phyloP scores from a whole-genome alignment of 1,139 yeast species.

The Geotrichum histeridarum region DNA sequence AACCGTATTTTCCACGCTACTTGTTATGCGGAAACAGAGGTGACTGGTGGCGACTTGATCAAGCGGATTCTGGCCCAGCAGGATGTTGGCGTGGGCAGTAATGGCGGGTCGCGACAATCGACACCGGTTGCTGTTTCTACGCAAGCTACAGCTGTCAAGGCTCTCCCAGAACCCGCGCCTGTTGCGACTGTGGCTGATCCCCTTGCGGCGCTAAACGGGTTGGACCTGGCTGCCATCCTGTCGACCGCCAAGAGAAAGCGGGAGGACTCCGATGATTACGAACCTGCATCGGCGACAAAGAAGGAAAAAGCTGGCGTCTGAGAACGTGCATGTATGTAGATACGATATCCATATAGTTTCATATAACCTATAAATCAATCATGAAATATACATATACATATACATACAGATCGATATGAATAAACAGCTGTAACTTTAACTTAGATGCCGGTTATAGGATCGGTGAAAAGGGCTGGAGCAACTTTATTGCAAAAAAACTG shows the following conservation, averaged over 20 bases:
- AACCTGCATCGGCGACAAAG: slow-evolving; percentile 20
- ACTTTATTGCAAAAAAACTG: too few relatives aligned
- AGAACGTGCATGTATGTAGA: neutral
- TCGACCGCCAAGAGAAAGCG: slow-evolving; percentile 26
- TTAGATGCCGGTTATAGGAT: too few relatives aligned
- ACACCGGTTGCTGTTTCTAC: slow-evolving; percentile 4
- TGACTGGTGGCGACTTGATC: slow-evolving; percentile 32
- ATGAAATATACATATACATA: too few relatives aligned
- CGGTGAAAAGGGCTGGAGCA: too few relatives aligned
- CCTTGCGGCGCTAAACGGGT: slow-evolving; percentile 8
- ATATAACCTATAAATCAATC: neutral
- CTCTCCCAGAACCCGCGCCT: slow-evolving; percentile 6
- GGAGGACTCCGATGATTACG: slow-evolving; percentile 20
- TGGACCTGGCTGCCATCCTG: slow-evolving; percentile 26
- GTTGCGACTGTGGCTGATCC: slow-evolving; percentile 2
- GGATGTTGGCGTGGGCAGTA: slow-evolving; percentile 7
- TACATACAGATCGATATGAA: too few relatives aligned
- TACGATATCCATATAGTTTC: neutral
- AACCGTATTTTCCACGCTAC: slow-evolving; percentile 75
- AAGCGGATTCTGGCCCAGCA: slow-evolving; percentile 32
- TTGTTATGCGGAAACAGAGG: slow-evolving; percentile 71
- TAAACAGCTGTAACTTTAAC: too few relatives aligned
- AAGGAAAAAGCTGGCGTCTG: slow-evolving; percentile 18
- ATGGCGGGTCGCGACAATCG: slow-evolving; percentile 18
- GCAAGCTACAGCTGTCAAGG: slow-evolving; percentile 13